Base-by-base conservation (phyloP, 2,329 filamentous ascomycete genomes). In the Fusarium haematococcum region DNA sequence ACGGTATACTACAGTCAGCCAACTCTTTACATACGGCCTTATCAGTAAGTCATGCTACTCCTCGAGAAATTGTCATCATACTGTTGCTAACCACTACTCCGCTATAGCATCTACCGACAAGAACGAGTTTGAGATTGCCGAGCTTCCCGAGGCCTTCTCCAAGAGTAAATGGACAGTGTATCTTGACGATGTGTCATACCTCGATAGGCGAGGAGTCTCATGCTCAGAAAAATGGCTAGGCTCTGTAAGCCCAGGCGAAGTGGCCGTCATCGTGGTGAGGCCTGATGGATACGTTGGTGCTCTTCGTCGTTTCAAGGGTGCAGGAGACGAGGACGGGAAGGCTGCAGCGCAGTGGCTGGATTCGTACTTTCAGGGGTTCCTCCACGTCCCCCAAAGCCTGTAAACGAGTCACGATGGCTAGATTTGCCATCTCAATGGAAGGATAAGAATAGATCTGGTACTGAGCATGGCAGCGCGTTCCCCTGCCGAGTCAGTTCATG, bases 11-110 rank as follows among this genome's bases (percentile, higher is more conserved):
- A 83, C 89, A 2, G 87, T 91, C 64, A 93, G 91, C 78, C 87
- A 91, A 57, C 82, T 94, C 5, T 92, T 93, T 75, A 94, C 93
- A 0, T 93, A 91, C 78, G 87, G 86, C 0, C 79, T 93, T 5
- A 90, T 95, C 45, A 94, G 88, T 89, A 83, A 80, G 87, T 58
- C 7, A 39, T n/a, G 16, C 30, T 32, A 5, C 43, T 50, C 9
- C 18, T 52, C 25, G 10, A n/a, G 13, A 18, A 5, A 13, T 13
- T 45, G 3, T 18, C 16, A 23, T 27, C 3, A 41, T 32, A 6
- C n/a, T 35, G 16, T 35, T 6, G 25, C 67, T 71, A 43, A 71
- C 30, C 11, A 20, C 16, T 2, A 14, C 30, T 37, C 25, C 14
- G 5, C 56, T 16, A 16, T 25, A 74, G 71, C 69, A 32, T 70